Conservation (phyloP, 192 early-diverging fungal species). For the Piromyces sp. region DNA sequence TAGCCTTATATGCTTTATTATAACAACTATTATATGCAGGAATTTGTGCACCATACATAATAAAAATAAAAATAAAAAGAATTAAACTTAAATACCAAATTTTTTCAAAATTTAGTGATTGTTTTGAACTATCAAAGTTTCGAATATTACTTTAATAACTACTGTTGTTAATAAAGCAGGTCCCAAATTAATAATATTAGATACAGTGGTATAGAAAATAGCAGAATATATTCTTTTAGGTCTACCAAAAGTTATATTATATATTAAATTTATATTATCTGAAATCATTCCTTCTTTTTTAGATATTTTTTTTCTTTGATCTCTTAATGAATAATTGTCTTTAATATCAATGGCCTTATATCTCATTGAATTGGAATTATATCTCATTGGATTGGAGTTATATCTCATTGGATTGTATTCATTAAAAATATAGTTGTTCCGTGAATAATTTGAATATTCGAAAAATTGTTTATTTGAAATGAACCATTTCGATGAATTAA, state of each 20-base stretch:
- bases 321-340: too few species aligned
- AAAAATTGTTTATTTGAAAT: too few species aligned
- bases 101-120: background rate
- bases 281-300: background rate
- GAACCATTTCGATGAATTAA: too few species aligned
- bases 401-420: too few species aligned
- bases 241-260: background rate
- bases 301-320: background rate
- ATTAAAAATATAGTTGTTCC: too few species aligned
- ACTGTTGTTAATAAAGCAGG: background rate
- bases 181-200: background rate
- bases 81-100: background rate
- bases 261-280: background rate
- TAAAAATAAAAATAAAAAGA: background rate
- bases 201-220: background rate
- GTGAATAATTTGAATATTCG: too few species aligned
- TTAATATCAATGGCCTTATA: too few species aligned
- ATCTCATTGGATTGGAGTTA: too few species aligned
- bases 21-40: background rate
- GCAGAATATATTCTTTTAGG: background rate
- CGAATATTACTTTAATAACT: background rate
- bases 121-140: background rate
- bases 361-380: too few species aligned
- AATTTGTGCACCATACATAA: background rate
- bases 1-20: background rate